A percentile compares a stretch with the other conserved stretches of the same genome.
These are phyloP conservation scores for Stemphylium vesicarium DNA, from an alignment of 2,329 filamentous ascomycete species.

Conservation along the genomic window DNA sequence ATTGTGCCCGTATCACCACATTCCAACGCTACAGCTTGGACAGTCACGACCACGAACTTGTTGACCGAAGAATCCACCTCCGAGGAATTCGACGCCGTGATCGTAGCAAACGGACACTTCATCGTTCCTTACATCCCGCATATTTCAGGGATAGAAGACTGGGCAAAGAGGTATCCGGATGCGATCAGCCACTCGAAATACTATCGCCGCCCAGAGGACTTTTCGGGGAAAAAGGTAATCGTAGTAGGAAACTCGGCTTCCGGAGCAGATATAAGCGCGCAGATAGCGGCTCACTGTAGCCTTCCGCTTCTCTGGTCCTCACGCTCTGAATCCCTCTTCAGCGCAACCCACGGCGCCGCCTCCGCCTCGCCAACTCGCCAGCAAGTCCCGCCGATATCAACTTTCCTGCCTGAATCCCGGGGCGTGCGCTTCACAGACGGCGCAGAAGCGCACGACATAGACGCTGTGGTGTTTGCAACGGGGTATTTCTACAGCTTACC, in stretches of 20 bases:
- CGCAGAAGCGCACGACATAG: slow-evolving; percentile 68
- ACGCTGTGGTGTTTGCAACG: slow-evolving; percentile 84
- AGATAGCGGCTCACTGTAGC: slow-evolving; percentile 69
- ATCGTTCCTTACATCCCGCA: slow-evolving; percentile 54
- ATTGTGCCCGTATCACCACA: slow-evolving; percentile 51
- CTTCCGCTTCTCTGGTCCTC: slow-evolving; percentile 62
- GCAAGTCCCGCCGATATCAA: slow-evolving; percentile 59
- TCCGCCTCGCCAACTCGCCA: slow-evolving; percentile 55
- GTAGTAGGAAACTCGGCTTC: slow-evolving; percentile 86
- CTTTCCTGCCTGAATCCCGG: slow-evolving; percentile 62
- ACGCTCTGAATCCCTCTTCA: slow-evolving; percentile 21
- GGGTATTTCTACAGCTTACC: slow-evolving; percentile 88
- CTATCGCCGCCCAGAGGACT: slow-evolving; percentile 72
- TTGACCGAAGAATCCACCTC: slow-evolving; percentile 46
- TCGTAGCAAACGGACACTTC: slow-evolving; percentile 58
- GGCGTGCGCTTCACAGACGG: slow-evolving; percentile 73
- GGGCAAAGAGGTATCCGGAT: slow-evolving; percentile 48
- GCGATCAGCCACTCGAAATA: slow-evolving; percentile 69
- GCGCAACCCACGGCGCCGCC: slow-evolving; percentile 17
- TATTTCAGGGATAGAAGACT: slow-evolving; percentile 51
- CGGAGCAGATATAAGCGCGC: slow-evolving; percentile 79
- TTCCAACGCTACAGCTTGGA: slow-evolving; percentile 59
- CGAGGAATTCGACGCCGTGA: slow-evolving; percentile 61
- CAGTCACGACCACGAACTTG: slow-evolving; percentile 62
- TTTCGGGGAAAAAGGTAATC: slow-evolving; percentile 72